phyloP scores from a whole-genome alignment of 306 rosid genomes.

The Castanospermum australe region DNA sequence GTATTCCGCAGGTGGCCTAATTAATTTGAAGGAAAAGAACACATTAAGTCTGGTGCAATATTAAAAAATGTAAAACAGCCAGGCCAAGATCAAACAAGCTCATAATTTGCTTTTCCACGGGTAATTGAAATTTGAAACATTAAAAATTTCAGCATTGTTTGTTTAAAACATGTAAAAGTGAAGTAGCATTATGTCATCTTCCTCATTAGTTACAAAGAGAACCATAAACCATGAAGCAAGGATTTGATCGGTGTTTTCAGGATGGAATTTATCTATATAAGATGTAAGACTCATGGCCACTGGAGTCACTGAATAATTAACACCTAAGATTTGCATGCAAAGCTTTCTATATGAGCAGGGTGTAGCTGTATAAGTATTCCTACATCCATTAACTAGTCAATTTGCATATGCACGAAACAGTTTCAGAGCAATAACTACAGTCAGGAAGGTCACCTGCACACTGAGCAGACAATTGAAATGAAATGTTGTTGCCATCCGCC shows the following conservation, averaged over 20 bases:
- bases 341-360: background rate
- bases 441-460: constrained; percentile 72
- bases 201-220: constrained; percentile 19
- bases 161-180: constrained; percentile 2
- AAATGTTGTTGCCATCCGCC: constrained; percentile 94
- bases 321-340: background rate
- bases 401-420: background rate
- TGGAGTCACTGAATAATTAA: background rate
- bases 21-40: constrained; percentile 28
- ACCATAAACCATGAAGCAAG: constrained; percentile 12
- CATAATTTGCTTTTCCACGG: constrained; percentile 1
- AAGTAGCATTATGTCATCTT: constrained; percentile 2
- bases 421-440: background rate
- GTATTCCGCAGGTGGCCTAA: constrained; percentile 95
- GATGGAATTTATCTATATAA: background rate
- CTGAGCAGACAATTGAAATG: constrained; percentile 89
- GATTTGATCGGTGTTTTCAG: constrained; percentile 17
- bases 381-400: background rate
- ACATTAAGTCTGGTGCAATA: constrained; percentile 33
- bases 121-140: constrained; percentile 14
- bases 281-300: constrained; percentile 4
- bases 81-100: constrained; percentile 23
- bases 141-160: background rate
- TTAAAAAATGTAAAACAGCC: constrained; percentile 16
- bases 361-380: background rate